Evolutionary conservation across 371 early-diverging fungal genomes (phyloP), one percentile per base, ranked within the genome.

Genomic region (Saksenaea oblongispora): DNA sequence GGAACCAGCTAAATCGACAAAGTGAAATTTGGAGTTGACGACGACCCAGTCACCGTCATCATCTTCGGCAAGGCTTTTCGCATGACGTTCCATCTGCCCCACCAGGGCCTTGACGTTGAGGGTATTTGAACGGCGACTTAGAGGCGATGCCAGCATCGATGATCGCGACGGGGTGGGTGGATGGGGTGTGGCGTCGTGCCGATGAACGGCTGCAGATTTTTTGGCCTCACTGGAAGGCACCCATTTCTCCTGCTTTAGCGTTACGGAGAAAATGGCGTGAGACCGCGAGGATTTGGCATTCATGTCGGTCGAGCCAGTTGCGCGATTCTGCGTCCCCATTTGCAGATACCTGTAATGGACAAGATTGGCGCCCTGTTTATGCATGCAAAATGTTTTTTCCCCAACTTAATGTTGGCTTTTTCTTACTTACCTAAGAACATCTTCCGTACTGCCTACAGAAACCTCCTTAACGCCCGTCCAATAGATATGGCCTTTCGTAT

Each of bases 1-100:
- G n/a, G 93, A 93, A 15, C 99, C 99, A 34, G 99, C 99, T 69
- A 99, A 79, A 83, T 99, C 99, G 36, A 99, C 99, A 87, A 99
- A 99, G 70, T 96, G 94, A 65, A 96, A 94, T 75, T 97, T 98
- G 41, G 93, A 91, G 14, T 82, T 74, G 36, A 90, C 64, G 14
- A 74, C 66, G 31, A 86, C 64, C 73, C 83, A 80, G 35, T 83
- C 76, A 4, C 78, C 71, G 14, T 75, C 80, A 10, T 70, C 74
- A 8, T 56, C 61, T 34, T 55, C 56, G 66, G 71, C 39, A n/a
- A 56, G 39, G 11, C 54, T 35, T 22, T 62, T 62, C 24, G 65
- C 17, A 8, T 62, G 69, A 36, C 62, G 69, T 35, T 76, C 76
- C 73, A 73, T 74, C 51, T 78, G 72, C 5, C 74, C 78, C 26